phyloP scores from a whole-genome alignment of 495 filamentous ascomycete genomes.

The Usnea hakonensis region DNA sequence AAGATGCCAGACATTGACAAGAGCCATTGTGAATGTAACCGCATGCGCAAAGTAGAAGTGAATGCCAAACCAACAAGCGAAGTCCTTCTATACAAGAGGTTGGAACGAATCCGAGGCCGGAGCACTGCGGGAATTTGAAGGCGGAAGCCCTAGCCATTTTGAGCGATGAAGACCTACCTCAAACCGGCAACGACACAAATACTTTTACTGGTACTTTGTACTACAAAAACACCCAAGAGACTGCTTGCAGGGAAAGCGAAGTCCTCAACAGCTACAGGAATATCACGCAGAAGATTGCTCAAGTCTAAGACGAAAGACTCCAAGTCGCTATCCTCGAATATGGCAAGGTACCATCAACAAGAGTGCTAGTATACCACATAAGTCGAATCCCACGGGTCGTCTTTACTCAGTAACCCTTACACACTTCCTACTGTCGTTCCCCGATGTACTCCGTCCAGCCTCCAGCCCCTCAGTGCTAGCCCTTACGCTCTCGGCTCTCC shows the following conservation, averaged over 20 bases:
- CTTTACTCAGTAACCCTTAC: conserved; percentile 15
- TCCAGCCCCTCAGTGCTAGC: conserved; percentile 17
- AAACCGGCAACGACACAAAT: neutral
- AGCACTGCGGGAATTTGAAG: neutral
- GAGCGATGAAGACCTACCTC: neutral
- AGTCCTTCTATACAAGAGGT: neutral
- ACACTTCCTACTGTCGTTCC: conserved; percentile 11
- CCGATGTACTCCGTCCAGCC: conserved; percentile 28
- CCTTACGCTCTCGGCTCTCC: conserved; percentile 46
- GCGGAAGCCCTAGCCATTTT: neutral
- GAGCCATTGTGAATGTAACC: neutral
- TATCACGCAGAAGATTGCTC: neutral
- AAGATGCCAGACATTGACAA: conserved; percentile 69
- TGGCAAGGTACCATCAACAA: neutral
- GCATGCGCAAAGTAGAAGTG: neutral
- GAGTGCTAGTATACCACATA: neutral
- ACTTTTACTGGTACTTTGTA: neutral
- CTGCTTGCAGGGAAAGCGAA: neutral
- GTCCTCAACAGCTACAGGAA: neutral
- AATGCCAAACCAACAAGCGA: neutral
- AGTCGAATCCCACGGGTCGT: neutral
- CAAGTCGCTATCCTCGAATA: neutral
- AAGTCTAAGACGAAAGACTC: neutral
- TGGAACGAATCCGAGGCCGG: neutral
- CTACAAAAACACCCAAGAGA: neutral